Evolutionary conservation across 1,139 yeast genomes (phyloP).

Genomic region (Geotrichum citri-aurantii): DNA sequence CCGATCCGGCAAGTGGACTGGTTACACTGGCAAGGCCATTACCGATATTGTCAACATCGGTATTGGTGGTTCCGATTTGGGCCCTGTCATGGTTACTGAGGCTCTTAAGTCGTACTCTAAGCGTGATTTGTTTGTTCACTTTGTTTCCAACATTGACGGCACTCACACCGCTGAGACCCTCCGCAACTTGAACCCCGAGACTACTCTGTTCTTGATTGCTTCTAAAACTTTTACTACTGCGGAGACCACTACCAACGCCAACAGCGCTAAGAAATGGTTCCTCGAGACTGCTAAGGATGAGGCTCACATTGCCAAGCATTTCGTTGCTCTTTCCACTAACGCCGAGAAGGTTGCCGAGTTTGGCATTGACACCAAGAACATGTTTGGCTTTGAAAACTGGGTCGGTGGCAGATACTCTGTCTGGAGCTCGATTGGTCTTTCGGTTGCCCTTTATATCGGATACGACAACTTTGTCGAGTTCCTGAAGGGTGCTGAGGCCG

Average conservation of each 20-base stretch:
- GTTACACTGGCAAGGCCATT: constrained; percentile 91
- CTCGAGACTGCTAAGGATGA: constrained; percentile 61
- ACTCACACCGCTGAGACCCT: constrained; percentile 92
- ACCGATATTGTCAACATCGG: constrained; percentile 96
- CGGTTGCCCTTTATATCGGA: constrained; percentile 92
- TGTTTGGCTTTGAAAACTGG: constrained; percentile 98
- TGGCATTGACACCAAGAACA: constrained; percentile 94
- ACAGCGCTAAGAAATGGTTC: constrained; percentile 93
- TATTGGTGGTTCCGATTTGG: constrained; percentile 97
- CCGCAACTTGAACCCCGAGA: constrained; percentile 73
- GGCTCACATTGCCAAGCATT: constrained; percentile 86
- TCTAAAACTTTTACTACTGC: constrained; percentile 99
- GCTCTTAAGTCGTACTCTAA: constrained; percentile 87
- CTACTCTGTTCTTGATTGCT: constrained; percentile 90
- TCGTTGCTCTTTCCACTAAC: constrained; percentile 93
- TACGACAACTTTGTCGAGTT: constrained; percentile 86
- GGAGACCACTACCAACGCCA: constrained; percentile 94
- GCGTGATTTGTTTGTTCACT: constrained; percentile 73
- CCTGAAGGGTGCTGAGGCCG: constrained; percentile 95
- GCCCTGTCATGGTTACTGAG: constrained; percentile 99
- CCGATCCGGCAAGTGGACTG: constrained; percentile 92
- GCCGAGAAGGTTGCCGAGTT: constrained; percentile 85
- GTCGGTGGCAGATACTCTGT: constrained; percentile 99
- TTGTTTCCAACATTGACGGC: constrained; percentile 97
- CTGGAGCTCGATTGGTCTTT: constrained; percentile 97